Conservation (phyloP, 2,329 filamentous ascomycete species). For the Cadophora sp. region DNA sequence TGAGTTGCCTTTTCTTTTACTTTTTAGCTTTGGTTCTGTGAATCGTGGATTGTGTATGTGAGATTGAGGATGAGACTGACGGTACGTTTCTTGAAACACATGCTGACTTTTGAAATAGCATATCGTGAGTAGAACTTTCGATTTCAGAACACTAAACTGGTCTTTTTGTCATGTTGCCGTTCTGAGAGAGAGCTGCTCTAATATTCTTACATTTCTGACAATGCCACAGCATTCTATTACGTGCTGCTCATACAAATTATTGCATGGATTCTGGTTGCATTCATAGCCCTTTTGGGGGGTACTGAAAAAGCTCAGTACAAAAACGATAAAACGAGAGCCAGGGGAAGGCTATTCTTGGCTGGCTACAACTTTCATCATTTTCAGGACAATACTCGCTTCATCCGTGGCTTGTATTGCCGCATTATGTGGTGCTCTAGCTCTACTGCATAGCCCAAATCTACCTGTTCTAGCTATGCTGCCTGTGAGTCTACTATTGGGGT, state of each 20-base stretch:
- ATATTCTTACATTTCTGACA: not conserved
- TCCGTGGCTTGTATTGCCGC: conserved; percentile 31
- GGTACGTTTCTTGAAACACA: not conserved
- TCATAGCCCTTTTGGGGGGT: conserved; percentile 28
- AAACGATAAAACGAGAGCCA: conserved; percentile 17
- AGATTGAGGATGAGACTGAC: conserved; percentile 1
- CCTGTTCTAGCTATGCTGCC: conserved; percentile 39
- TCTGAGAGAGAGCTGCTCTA: not conserved
- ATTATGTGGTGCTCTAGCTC: conserved; percentile 33
- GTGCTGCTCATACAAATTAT: conserved; percentile 36
- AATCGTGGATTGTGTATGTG: not conserved
- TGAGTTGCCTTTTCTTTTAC: conserved; percentile 28
- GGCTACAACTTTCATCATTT: conserved; percentile 29
- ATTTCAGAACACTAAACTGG: not conserved
- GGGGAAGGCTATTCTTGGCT: conserved; percentile 26
- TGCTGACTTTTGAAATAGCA: conserved; percentile 28
- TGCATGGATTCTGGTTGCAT: conserved; percentile 32
- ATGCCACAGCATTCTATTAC: conserved; percentile 37
- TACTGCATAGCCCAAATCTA: conserved; percentile 37
- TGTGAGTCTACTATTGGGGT: conserved; percentile 32
- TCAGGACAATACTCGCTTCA: conserved; percentile 29
- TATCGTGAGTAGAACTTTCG: conserved; percentile 34
- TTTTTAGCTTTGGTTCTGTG: not conserved
- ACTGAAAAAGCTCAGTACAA: conserved; percentile 26
- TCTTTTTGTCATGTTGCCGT: no score